A percentile compares a stretch with the other conserved stretches of the same genome.
Evolutionary conservation across 768 basidiomycete species (phyloP).

Genomic region (Serendipita sp.): DNA sequence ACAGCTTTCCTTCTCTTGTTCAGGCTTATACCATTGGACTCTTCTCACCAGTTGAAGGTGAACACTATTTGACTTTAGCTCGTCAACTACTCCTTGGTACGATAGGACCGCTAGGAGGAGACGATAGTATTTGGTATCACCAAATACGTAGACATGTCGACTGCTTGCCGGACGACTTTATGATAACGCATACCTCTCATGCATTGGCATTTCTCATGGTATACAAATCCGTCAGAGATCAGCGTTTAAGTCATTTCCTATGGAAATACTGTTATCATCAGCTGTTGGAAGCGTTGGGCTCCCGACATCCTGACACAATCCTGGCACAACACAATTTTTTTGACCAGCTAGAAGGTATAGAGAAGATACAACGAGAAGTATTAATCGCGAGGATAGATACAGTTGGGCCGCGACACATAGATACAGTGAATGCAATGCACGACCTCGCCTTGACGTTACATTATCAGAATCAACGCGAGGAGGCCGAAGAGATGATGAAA

Average conservation of each 20-base stretch:
- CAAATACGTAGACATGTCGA: not conserved
- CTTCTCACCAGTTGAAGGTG: not conserved
- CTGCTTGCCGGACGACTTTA: not conserved
- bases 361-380: not conserved
- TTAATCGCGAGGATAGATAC: not conserved
- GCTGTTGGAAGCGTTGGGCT: not conserved
- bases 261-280: not conserved
- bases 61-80: not conserved
- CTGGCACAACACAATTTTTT: not conserved
- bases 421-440: not conserved
- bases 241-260: not conserved
- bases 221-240: not conserved
- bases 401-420: not conserved
- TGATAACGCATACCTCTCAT: not conserved
- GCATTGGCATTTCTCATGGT: not conserved
- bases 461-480: not conserved
- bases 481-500: not conserved
- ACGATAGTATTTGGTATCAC: too few relatives aligned
- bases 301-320: not conserved
- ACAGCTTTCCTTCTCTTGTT: not conserved
- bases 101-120: not conserved
- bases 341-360: not conserved
- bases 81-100: not conserved
- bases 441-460: not conserved
- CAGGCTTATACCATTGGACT: not conserved